Base-by-base conservation (phyloP, 352 stramenopile genomes). In the Phytopythium mirpurense region DNA sequence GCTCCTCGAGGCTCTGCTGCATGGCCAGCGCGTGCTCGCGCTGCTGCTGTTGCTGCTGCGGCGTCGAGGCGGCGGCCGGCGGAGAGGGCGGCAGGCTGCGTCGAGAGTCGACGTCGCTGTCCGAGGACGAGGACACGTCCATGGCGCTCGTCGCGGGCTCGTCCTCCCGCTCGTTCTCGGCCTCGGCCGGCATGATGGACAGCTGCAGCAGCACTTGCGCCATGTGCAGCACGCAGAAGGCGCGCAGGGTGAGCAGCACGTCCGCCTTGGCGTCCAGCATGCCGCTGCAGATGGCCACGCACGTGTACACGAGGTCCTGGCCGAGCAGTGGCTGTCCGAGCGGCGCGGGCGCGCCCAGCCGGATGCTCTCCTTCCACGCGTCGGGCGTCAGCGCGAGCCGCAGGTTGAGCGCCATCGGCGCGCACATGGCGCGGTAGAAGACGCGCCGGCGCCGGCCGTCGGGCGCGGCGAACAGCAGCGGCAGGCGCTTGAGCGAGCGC, bases 211-310 rank as follows among this genome's bases (percentile, higher is more conserved):
- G 66, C 34, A 87, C 77, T 66, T 94, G 83, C 2, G 67, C 75
- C 77, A 92, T 90, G 60, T 90, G 67, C 5, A 94, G 62, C 38
- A 90, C 68, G 31, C 79, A 90, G 26, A 94, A 72, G 14, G 73
- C 86, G 16, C 81, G 80, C 26, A 94, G 82, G 1, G 83, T 90
- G 21, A 84, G 67, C 46, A 94, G 49, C 36, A 94, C 90, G 23
- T 94, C 78, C 0, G 83, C 70, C 52, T 92, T 91, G 2, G 78
- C 81, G 24, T 68, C 72, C 42, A 94, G 34, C 72, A 91, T 86
- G 50, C 74, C 89, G 52, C 80, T 86, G 61, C 81, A 92, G 31
- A 92, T 68, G 18, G 80, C 77, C 10, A 91, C 76, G 26, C 69
- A 83, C 3, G 88, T 56, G 50, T 88, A 87, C 40, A 92, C 83